Percentiles rank a stretch among this genome's conserved stretches.
Conservation (phyloP, 257 asterid species). For the Solanum bulbocastanum region DNA sequence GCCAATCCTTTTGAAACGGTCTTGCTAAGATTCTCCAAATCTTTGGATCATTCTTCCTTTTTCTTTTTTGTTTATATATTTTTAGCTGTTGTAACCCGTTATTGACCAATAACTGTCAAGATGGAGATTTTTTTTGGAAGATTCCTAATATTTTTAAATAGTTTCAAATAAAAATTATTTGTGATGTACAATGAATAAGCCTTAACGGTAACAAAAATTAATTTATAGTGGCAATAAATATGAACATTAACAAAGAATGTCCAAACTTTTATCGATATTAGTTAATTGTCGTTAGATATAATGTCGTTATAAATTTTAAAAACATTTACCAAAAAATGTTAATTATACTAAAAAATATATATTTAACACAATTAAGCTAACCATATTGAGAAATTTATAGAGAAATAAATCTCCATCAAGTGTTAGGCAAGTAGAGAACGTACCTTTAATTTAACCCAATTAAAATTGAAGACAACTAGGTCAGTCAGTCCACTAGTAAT, state of each 20-base stretch:
- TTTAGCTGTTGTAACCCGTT: not conserved
- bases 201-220: not conserved
- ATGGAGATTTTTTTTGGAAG: not conserved
- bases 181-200: not conserved
- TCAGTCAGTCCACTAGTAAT: not conserved
- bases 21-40: not conserved
- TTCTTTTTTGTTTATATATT: not conserved
- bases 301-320: too few relatives aligned
- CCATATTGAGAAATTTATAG: not conserved
- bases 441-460: not conserved
- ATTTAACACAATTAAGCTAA: too few relatives aligned
- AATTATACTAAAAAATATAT: too few relatives aligned
- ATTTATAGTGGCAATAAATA: too few relatives aligned
- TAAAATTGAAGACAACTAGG: not conserved
- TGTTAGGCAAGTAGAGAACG: not conserved
- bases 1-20: not conserved
- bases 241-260: too few relatives aligned
- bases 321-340: too few relatives aligned
- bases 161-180: not conserved
- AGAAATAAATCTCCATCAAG: not conserved
- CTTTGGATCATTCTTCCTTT: not conserved
- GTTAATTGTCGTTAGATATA: too few relatives aligned
- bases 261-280: too few relatives aligned
- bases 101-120: not conserved
- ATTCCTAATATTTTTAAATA: not conserved